Conservation (phyloP, 768 basidiomycete genomes). For the Termitomyces sp. region DNA sequence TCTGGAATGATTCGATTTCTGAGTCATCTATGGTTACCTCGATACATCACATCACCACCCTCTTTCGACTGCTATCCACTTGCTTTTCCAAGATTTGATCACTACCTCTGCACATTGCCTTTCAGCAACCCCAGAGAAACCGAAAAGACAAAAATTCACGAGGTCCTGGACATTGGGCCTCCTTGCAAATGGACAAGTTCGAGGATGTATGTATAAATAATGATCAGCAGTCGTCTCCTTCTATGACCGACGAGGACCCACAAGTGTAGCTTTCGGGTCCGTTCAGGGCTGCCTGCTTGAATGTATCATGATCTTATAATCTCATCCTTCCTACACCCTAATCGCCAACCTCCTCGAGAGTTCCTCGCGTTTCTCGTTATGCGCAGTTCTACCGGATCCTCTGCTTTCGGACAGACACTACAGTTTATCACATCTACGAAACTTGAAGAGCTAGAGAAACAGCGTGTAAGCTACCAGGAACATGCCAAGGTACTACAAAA, state of each 20-base stretch:
- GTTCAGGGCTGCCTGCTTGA: background rate
- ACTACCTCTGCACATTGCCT: background rate
- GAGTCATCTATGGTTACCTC: background rate
- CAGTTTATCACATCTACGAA: slow-evolving; percentile 39
- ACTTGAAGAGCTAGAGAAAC: slow-evolving; percentile 36
- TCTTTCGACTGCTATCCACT: background rate
- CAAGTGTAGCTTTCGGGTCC: background rate
- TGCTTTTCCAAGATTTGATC: background rate
- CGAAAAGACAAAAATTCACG: too few relatives aligned
- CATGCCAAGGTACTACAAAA: slow-evolving; percentile 27
- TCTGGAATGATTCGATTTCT: background rate
- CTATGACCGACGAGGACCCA: background rate
- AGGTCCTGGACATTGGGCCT: too few relatives aligned
- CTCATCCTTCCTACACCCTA: background rate
- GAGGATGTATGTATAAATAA: background rate
- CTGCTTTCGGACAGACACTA: slow-evolving; percentile 30
- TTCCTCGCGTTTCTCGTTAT: background rate
- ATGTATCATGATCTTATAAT: background rate
- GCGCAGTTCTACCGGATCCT: slow-evolving; percentile 1
- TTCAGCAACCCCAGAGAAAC: too few relatives aligned
- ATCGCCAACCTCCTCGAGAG: background rate
- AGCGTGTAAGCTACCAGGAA: slow-evolving; percentile 25
- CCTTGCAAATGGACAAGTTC: background rate
- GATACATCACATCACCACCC: background rate
- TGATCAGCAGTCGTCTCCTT: background rate